Base-by-base conservation (phyloP, 768 basidiomycete species). In the Auriculariales sp. region DNA sequence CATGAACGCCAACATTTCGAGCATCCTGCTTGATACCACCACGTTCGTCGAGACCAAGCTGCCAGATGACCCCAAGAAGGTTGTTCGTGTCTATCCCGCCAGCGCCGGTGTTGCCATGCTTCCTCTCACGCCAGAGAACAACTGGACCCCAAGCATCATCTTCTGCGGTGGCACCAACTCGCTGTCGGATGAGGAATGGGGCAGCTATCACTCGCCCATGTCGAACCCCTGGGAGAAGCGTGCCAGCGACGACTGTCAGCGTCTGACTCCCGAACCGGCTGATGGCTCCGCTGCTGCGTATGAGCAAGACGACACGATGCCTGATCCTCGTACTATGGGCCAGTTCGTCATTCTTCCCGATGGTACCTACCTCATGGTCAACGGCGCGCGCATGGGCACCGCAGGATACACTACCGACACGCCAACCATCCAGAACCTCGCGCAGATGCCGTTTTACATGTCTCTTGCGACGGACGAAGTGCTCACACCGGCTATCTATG, bases 141-240 rank as follows among this genome's bases (percentile, higher is more conserved):
- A 88, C 61, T 98, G 86, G 61, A 77, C 72, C 0, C 87, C 83
- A 0, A 88, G 89, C 0, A 61, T 95, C 36, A 58, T 98, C 36
- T 93, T 97, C 66, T 98, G 93, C 55, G 93, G 93, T 47, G 94
- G 94, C 25, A 75, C 78, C 7, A 72, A 83, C 61, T 71, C 82
- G 59, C 82, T 94, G 75, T 69, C 80, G 2, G 80, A 78, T 12
- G 68, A 71, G 7, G 69, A 68, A 39, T 94, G 80, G 68, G 89
- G 89, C 46, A 75, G 87, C 63, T 91, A 89, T 59, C 70, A 78
- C 2, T 75, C 66, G 61, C 84, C 88, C 4, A 73, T 68, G 53
- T 77, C 78, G 61, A 75, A 90, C 64, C 86, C 84, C 1, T 87
- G 77, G 78, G 65, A 73, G 1, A 72, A 77, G 54, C 81, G 81